A percentile compares a stretch with the other conserved stretches of the same genome.
Conservation (phyloP, 2,329 filamentous ascomycete genomes). For the Gaeumannomyces sp. region DNA sequence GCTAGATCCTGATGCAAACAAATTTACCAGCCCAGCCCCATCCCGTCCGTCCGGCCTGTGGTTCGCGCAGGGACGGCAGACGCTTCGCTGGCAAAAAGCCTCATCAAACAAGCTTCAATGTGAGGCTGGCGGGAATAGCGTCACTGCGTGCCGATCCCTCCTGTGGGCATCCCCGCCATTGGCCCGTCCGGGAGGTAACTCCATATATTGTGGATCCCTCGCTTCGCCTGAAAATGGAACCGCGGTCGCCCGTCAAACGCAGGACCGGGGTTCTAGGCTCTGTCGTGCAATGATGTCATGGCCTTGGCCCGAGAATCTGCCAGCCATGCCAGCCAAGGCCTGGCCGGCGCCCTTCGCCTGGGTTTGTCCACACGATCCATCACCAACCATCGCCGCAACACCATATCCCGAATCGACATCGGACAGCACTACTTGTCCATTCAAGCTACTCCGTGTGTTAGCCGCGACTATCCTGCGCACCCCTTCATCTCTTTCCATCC, state of each 20-base stretch:
- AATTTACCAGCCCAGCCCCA: no score
- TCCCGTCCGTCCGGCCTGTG: no score
- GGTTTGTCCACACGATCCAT: not conserved
- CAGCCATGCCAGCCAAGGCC: no score
- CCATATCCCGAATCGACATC: no score
- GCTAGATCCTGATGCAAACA: no score
- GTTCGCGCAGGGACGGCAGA: not conserved
- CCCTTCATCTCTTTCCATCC: not conserved
- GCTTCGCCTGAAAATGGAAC: not conserved
- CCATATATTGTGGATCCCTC: not conserved
- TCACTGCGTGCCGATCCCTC: slow-evolving; percentile 7
- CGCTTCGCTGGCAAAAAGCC: slow-evolving; percentile 3
- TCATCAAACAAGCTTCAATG: slow-evolving; percentile 3
- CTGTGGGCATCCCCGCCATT: slow-evolving; percentile 1
- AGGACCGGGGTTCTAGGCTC: not conserved
- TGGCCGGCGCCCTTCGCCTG: no score
- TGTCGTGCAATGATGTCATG: slow-evolving; percentile 3
- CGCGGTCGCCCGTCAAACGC: not conserved
- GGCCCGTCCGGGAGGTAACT: not conserved
- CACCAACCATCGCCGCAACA: no score
- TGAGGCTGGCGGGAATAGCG: slow-evolving; percentile 2
- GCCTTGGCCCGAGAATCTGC: not conserved
- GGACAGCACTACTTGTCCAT: no score
- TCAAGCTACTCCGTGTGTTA: not conserved
- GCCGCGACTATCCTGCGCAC: not conserved